phyloP scores from a whole-genome alignment of 2,329 filamentous ascomycete species.

The Aspergillus melleus region DNA sequence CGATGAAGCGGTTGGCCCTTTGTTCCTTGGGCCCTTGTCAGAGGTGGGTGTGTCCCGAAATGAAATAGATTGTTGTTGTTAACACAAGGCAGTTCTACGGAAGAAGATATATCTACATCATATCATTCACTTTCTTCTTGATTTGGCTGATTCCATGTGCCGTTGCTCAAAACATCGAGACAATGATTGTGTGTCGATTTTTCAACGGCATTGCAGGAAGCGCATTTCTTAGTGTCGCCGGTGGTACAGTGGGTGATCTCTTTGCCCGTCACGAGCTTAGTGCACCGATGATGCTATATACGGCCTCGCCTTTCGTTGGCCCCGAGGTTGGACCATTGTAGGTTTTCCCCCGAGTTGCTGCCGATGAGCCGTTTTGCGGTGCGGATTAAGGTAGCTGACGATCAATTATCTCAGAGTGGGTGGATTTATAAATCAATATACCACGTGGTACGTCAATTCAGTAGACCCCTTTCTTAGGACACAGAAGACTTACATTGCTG shows the following conservation, averaged over 20 bases:
- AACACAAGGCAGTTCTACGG: constrained; percentile 66
- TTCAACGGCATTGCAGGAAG: constrained; percentile 54
- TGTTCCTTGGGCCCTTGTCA: constrained; percentile 63
- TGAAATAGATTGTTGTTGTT: not conserved
- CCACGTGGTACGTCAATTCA: constrained; percentile 54
- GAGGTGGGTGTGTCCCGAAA: constrained; percentile 43
- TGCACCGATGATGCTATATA: constrained; percentile 81
- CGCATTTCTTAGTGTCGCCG: constrained; percentile 67
- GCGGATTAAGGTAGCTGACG: constrained; percentile 11
- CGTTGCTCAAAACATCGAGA: constrained; percentile 76
- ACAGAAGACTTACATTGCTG: constrained; percentile 7
- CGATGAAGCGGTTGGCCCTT: constrained; percentile 56
- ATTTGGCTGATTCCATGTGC: constrained; percentile 82
- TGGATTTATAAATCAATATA: constrained; percentile 78
- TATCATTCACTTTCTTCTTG: constrained; percentile 71
- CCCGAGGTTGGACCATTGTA: constrained; percentile 58
- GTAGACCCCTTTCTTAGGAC: not conserved
- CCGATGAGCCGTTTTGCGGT: not conserved
- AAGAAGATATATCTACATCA: constrained; percentile 75
- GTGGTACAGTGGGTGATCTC: constrained; percentile 81
- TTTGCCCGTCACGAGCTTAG: constrained; percentile 69
- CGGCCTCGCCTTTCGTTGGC: constrained; percentile 60
- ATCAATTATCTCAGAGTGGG: constrained; percentile 52
- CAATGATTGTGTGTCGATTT: constrained; percentile 76
- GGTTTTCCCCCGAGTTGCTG: constrained; percentile 10